Base-by-base conservation (phyloP, 768 basidiomycete species). In the Ephemerocybe angulata region DNA sequence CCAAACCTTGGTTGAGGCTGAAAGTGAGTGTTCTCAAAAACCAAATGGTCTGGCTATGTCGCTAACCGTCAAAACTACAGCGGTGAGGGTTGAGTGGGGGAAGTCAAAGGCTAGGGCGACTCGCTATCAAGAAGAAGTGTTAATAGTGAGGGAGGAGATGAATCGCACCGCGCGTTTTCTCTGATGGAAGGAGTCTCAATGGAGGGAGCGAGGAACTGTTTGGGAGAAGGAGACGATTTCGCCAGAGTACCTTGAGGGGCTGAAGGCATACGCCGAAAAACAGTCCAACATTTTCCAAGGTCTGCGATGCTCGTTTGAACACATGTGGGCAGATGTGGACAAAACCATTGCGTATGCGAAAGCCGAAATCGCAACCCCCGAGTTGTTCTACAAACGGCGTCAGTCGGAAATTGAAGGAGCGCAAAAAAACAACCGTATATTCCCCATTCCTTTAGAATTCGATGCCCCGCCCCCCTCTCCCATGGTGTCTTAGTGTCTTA, bases 91-190 rank as follows among this genome's bases (percentile, higher is more conserved):
- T 11, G 49, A 50, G 19, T 50, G 49, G 49, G 37, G 49, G 22
- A 47, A 47, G 25, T 47, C 46, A 5, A 12, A 19, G 6, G 46
- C 46, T 3, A 2, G 46, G 13, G 46, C 27, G 15, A 29, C 19
- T 13, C 25, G 49, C 15, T 50, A 40, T 22, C 21, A 35, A 22
- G 60, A 61, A 28, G 60, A 61, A 50, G 55, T 61, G 3, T 24
- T 56, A 48, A 25, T 61, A 1, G 27, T 61, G 11, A 47, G 55
- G 24, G 60, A 61, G 48, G 60, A 61, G 53, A 61, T 61, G 60
- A 40, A 53, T 10, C 40, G 60, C 8, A 48, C 53, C 3, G 28
- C 57, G 15, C 43, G 22, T 0, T 58, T 44, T 21, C 21, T 58
- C 8, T 55, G 54, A 13, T 58, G 60, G 60, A 58, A 53, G 25